A percentile compares a stretch with the other conserved stretches of the same genome.
Conservation (phyloP, 2,329 filamentous ascomycete genomes). For the Ophiocordyceps camponoti-rufipedis region DNA sequence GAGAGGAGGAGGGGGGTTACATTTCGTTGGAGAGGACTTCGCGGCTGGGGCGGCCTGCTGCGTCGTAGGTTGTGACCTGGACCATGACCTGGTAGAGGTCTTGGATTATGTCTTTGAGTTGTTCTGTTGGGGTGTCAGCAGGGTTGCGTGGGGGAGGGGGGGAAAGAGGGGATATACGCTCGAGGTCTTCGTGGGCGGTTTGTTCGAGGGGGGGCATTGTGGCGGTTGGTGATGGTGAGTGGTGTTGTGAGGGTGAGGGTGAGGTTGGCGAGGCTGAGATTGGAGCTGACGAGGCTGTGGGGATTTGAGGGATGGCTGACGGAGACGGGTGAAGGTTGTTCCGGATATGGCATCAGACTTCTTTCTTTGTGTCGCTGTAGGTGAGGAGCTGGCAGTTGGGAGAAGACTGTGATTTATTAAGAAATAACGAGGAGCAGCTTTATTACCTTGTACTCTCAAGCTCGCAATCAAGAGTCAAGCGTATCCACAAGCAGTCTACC, state of each 20-base stretch:
- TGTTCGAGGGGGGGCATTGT: conserved; percentile 21
- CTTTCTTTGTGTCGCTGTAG: no score
- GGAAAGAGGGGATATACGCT: conserved; percentile 13
- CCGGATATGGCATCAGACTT: no score
- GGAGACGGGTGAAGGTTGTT: no score
- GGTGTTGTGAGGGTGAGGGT: background rate
- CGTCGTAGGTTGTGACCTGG: conserved; percentile 42
- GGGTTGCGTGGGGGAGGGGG: background rate
- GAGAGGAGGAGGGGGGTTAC: conserved; percentile 8
- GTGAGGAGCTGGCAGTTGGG: no score
- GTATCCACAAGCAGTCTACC: no score
- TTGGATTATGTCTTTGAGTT: conserved; percentile 44
- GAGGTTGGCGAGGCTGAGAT: background rate
- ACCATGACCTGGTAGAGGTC: conserved; percentile 47
- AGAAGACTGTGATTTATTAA: no score
- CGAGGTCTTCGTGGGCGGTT: conserved; percentile 18
- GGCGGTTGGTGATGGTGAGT: conserved; percentile 6
- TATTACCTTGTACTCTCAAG: no score
- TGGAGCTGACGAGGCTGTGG: background rate
- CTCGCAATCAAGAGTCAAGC: no score
- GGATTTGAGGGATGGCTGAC: background rate
- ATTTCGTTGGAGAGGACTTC: conserved; percentile 39
- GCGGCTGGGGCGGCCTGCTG: conserved; percentile 27
- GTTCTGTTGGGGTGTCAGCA: conserved; percentile 17
- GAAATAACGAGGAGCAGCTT: no score